Evolutionary conservation across 768 basidiomycete genomes (phyloP).

Genomic region (Kwoniella europaea): DNA sequence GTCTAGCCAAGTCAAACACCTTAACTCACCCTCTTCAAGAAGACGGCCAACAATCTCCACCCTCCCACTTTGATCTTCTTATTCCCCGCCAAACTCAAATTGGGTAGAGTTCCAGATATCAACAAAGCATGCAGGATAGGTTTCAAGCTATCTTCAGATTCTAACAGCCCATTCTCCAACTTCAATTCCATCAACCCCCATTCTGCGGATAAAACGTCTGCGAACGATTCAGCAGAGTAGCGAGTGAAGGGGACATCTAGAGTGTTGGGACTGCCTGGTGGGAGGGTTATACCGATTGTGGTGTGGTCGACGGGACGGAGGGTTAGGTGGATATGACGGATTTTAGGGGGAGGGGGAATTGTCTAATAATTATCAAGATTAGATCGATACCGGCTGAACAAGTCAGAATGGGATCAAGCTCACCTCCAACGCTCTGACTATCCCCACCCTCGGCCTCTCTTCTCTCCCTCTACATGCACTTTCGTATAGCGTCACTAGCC

Average conservation of each 20-base stretch:
- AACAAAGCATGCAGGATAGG: conserved; percentile 87
- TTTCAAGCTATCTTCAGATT: conserved; percentile 77
- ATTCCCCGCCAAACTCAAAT: conserved; percentile 85
- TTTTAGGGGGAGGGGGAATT: conserved; percentile 35
- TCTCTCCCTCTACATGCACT: conserved; percentile 56
- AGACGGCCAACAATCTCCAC: conserved; percentile 79
- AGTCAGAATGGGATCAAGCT: conserved; percentile 11
- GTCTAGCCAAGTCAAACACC: neutral
- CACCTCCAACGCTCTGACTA: conserved; percentile 53
- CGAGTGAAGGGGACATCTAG: conserved; percentile 63
- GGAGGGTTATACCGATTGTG: conserved; percentile 13
- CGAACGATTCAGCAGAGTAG: conserved; percentile 75
- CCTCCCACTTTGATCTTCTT: conserved; percentile 75
- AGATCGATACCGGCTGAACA: neutral
- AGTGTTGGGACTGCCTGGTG: conserved; percentile 80
- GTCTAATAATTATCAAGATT: conserved; percentile 15
- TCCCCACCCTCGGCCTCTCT: conserved; percentile 52
- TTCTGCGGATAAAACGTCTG: conserved; percentile 89
- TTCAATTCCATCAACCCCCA: conserved; percentile 88
- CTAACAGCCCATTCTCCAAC: conserved; percentile 83
- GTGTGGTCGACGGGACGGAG: conserved; percentile 27
- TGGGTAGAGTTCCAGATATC: conserved; percentile 77
- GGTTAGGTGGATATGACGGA: conserved; percentile 35
- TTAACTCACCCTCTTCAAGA: conserved; percentile 69
- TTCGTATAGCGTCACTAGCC: conserved; percentile 82